A percentile compares a stretch with the other conserved stretches of the same genome.
phyloP scores from a whole-genome alignment of 2,329 filamentous ascomycete genomes.

The Aspergillus transmontanensis region DNA sequence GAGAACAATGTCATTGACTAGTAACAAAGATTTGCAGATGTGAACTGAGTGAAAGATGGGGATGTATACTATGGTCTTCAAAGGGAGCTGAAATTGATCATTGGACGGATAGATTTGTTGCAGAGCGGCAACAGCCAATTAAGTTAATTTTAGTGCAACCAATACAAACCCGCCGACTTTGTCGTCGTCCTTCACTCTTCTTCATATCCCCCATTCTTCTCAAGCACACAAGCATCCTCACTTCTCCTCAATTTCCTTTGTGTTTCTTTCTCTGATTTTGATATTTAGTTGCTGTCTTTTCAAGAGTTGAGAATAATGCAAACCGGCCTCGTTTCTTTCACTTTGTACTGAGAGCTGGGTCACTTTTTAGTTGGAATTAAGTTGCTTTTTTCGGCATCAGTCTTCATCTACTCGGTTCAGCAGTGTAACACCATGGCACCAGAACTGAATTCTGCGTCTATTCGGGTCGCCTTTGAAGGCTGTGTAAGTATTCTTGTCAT shows the following conservation, averaged over 20 bases:
- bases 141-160: neutral
- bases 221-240: neutral
- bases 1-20: neutral
- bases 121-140: neutral
- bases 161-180: neutral
- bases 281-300: neutral
- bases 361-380: neutral
- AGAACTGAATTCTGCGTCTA: conserved; percentile 10
- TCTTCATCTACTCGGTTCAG: neutral
- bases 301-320: neutral
- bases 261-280: neutral
- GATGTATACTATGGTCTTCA: neutral
- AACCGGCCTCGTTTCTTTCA: neutral
- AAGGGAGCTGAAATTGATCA: neutral
- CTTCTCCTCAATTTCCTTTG: neutral
- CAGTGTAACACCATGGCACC: conserved; percentile 12
- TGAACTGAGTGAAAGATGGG: neutral
- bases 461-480: conserved; percentile 83
- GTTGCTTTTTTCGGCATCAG: neutral
- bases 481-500: conserved; percentile 63
- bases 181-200: neutral
- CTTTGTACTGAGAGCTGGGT: neutral
- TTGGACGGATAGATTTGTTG: neutral
- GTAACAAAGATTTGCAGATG: neutral
- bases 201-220: neutral